A percentile compares a stretch with the other conserved stretches of the same genome.
These are phyloP conservation scores for Microcyclosporella mali DNA, from an alignment of 2,329 filamentous ascomycete genomes.

Conservation along the genomic window DNA sequence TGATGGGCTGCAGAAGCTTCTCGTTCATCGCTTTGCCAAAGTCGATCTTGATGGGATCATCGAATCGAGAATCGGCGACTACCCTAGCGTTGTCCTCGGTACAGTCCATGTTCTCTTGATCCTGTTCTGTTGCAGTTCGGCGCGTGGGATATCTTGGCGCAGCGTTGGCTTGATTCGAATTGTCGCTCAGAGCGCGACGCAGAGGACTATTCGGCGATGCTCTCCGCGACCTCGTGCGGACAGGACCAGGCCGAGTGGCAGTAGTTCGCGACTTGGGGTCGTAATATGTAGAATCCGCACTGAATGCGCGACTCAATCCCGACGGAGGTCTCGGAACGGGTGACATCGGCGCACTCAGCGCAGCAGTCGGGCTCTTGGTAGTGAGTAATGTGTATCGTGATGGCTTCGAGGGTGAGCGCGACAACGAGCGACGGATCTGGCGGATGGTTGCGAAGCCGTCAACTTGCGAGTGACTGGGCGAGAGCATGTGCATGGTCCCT, in stretches of 20 bases:
- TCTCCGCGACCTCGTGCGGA: constrained; percentile 51
- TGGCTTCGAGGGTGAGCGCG: constrained; percentile 82
- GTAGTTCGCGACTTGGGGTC: constrained; percentile 44
- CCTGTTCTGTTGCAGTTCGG: constrained; percentile 44
- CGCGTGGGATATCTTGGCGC: constrained; percentile 46
- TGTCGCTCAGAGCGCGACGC: constrained; percentile 67
- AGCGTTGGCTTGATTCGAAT: constrained; percentile 65
- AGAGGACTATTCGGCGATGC: constrained; percentile 75
- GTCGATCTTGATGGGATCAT: constrained; percentile 44
- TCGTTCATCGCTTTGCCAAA: constrained; percentile 44
- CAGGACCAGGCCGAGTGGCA: constrained; percentile 20
- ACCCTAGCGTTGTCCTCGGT: constrained; percentile 19
- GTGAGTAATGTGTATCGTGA: constrained; percentile 60
- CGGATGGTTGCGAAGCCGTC: constrained; percentile 76
- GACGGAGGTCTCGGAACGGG: constrained; percentile 35
- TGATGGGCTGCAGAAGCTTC: constrained; percentile 37
- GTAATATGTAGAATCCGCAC: constrained; percentile 30
- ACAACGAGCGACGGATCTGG: constrained; percentile 79
- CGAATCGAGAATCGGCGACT: constrained; percentile 24
- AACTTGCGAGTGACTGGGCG: constrained; percentile 60
- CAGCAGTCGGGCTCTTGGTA: constrained; percentile 38
- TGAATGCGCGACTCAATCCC: constrained; percentile 40
- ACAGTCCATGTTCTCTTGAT: constrained; percentile 33
- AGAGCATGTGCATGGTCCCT: constrained; percentile 78
- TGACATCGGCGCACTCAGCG: constrained; percentile 31